phyloP scores from a whole-genome alignment of 257 asterid genomes.

The Penstemon barbatus region DNA sequence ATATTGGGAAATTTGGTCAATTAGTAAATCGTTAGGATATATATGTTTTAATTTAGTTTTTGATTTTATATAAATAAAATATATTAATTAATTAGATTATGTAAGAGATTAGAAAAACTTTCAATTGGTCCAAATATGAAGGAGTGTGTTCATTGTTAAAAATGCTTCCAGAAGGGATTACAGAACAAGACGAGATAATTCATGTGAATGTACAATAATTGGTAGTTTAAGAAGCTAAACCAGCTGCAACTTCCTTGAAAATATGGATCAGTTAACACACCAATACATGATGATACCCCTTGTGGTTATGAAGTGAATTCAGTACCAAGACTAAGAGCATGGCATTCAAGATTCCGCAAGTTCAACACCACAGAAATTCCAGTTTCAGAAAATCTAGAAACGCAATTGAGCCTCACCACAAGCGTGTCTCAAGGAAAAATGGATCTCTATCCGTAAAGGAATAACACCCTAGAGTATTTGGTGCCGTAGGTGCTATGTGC shows the following conservation, averaged over 20 bases:
- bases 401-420: slow-evolving; percentile 75
- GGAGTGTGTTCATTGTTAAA: neutral
- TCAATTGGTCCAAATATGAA: neutral
- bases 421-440: slow-evolving; percentile 82
- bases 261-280: too few species aligned
- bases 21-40: too few species aligned
- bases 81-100: too few species aligned
- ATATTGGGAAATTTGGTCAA: too few species aligned
- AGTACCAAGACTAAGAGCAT: slow-evolving; percentile 74
- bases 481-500: slow-evolving; percentile 95
- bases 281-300: slow-evolving; percentile 25
- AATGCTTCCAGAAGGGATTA: neutral
- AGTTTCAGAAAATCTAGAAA: slow-evolving; percentile 79
- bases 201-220: neutral
- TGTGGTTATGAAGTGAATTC: slow-evolving; percentile 42
- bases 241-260: too few species aligned
- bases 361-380: slow-evolving; percentile 88
- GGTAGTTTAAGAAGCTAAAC: neutral
- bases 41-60: too few species aligned
- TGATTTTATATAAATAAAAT: too few species aligned
- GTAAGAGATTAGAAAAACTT: neutral
- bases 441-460: slow-evolving; percentile 96
- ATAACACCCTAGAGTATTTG: slow-evolving; percentile 97
- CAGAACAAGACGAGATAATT: neutral
- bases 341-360: slow-evolving; percentile 87